Conservation (phyloP, 2,329 filamentous ascomycete species). For the Kalaharituber pfeilii region DNA sequence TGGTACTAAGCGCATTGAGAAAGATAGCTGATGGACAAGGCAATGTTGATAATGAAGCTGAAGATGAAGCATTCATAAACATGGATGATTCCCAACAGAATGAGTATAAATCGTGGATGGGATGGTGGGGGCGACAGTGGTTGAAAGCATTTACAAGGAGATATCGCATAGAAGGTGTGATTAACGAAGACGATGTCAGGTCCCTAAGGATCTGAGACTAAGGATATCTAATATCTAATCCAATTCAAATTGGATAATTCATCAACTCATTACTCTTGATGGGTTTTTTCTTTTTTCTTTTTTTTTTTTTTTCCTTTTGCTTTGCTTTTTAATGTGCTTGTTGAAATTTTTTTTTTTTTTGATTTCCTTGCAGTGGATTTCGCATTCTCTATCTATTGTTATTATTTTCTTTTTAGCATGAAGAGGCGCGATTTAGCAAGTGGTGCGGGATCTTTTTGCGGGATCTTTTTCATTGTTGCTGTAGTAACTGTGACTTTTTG, state of each 20-base stretch:
- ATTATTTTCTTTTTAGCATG: too few relatives aligned
- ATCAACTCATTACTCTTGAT: too few relatives aligned
- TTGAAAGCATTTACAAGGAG: conserved; percentile 66
- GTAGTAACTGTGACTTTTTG: too few relatives aligned
- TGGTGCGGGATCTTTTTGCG: too few relatives aligned
- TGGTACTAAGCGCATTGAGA: conserved; percentile 57
- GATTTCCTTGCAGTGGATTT: too few relatives aligned
- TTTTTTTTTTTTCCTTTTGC: conserved; percentile 5
- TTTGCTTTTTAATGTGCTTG: background rate
- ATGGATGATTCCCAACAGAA: conserved; percentile 38
- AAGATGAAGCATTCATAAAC: conserved; percentile 5
- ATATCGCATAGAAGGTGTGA: conserved; percentile 67
- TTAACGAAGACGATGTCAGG: conserved; percentile 35
- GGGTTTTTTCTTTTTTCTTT: background rate
- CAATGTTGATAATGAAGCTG: conserved; percentile 15
- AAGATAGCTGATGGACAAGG: conserved; percentile 53
- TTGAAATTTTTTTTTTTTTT: background rate
- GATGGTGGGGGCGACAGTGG: conserved; percentile 74
- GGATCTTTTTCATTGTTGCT: too few relatives aligned
- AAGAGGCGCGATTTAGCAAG: too few relatives aligned
- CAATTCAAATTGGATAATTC: too few relatives aligned
- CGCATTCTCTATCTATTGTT: too few relatives aligned
- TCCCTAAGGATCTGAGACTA: background rate
- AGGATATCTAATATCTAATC: too few relatives aligned
- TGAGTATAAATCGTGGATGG: conserved; percentile 47